phyloP scores from a whole-genome alignment of 345 rosid species.

The Pugionium dolabratum region DNA sequence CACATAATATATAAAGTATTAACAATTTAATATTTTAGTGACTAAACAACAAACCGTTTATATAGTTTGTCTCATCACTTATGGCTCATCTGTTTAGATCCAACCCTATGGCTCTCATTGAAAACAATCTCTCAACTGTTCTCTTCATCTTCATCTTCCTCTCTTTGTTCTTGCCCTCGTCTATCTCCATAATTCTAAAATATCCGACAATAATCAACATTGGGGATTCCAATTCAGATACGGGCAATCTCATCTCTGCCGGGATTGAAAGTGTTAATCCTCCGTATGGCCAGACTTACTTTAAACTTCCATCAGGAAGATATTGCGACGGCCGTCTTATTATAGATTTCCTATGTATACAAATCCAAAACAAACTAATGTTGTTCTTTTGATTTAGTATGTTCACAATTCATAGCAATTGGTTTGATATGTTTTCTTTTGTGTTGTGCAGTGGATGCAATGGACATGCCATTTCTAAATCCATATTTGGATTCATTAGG shows the following conservation, averaged over 20 bases:
- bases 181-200: conserved; percentile 51
- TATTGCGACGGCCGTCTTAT: conserved; percentile 84
- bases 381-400: conserved; percentile 6
- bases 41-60: too few species aligned
- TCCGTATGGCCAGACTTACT: conserved; percentile 71
- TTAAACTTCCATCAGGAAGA: conserved; percentile 69
- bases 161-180: conserved; percentile 41
- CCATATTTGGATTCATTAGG: conserved; percentile 89
- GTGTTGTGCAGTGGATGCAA: conserved; percentile 72
- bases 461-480: conserved; percentile 87
- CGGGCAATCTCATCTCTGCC: conserved; percentile 72
- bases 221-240: conserved; percentile 92
- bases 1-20: too few species aligned
- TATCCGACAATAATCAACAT: conserved; percentile 80
- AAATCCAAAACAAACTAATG: not conserved
- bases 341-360: conserved; percentile 72
- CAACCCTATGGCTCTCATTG: conserved; percentile 32
- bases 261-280: conserved; percentile 62
- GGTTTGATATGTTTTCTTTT: not conserved
- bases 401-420: not conserved
- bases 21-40: too few species aligned
- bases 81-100: not conserved
- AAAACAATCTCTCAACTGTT: conserved; percentile 16
- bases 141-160: conserved; percentile 41
- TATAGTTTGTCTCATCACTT: not conserved